These are phyloP conservation scores for Carex cristatella DNA, from an alignment of 176 grass and related monocot genomes.

Conservation along the genomic window DNA sequence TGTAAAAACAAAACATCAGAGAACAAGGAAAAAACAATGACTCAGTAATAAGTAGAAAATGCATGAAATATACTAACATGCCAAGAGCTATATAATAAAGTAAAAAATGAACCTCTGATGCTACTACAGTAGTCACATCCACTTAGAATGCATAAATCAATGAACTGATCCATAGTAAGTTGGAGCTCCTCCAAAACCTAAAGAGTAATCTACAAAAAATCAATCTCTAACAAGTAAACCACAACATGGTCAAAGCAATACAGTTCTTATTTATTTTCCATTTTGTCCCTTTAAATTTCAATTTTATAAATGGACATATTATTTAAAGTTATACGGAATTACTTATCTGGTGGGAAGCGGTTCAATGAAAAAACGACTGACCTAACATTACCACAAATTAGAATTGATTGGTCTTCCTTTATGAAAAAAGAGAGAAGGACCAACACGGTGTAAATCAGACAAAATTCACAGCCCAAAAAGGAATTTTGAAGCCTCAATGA, in stretches of 20 bases:
- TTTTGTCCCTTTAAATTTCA: background rate
- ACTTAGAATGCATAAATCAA: slow-evolving; percentile 86
- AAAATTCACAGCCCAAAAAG: background rate
- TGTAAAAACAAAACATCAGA: background rate
- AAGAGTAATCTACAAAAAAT: background rate
- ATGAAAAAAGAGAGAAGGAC: background rate
- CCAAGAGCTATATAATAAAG: slow-evolving; percentile 6
- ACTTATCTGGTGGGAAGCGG: too few species aligned
- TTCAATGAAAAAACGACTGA: background rate
- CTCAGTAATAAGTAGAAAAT: background rate
- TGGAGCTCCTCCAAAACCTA: slow-evolving; percentile 85
- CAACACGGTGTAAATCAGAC: background rate
- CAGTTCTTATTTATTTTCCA: background rate
- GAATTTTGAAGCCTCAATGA: background rate
- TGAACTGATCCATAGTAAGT: slow-evolving; percentile 90
- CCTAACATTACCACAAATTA: background rate
- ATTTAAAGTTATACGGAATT: background rate
- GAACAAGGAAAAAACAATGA: background rate
- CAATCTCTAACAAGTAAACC: background rate
- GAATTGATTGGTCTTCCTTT: background rate
- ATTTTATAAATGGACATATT: background rate
- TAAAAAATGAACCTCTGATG: slow-evolving; percentile 60
- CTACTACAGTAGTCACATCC: slow-evolving; percentile 92
- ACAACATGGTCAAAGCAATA: background rate
- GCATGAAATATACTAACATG: slow-evolving; percentile 23